Conservation (phyloP, 2,329 filamentous ascomycete species). For the Furcasterigmium sp. region DNA sequence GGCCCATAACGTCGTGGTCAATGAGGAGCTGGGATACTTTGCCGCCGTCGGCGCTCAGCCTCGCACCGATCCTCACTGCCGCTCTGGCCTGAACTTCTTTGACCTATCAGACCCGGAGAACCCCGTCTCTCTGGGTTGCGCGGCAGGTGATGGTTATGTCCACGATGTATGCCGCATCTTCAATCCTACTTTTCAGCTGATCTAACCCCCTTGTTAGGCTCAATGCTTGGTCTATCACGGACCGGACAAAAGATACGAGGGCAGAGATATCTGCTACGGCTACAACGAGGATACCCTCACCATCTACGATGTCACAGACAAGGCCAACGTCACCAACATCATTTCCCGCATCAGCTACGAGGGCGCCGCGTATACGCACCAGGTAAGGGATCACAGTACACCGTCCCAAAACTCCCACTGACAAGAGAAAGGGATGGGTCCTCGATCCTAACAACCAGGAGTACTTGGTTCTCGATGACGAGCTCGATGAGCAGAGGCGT, state of each 20-base stretch:
- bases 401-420: no score
- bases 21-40: slow-evolving; percentile 38
- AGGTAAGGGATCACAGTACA: no score
- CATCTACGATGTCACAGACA: slow-evolving; percentile 47
- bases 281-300: slow-evolving; percentile 49
- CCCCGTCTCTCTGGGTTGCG: slow-evolving; percentile 48
- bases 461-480: slow-evolving; percentile 46
- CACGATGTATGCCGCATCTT: slow-evolving; percentile 50
- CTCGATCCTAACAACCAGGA: slow-evolving; percentile 37
- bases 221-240: slow-evolving; percentile 49
- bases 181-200: not conserved
- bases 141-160: slow-evolving; percentile 50
- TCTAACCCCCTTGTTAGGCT: slow-evolving; percentile 15
- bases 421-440: no score
- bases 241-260: slow-evolving; percentile 39
- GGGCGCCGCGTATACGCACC: slow-evolving; percentile 53
- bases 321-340: slow-evolving; percentile 35
- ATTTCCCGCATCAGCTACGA: slow-evolving; percentile 48
- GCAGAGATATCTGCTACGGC: slow-evolving; percentile 49
- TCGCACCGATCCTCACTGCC: slow-evolving; percentile 32
- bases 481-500: slow-evolving; percentile 41
- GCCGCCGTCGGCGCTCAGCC: slow-evolving; percentile 38
- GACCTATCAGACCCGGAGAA: slow-evolving; percentile 49
- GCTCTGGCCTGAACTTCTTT: slow-evolving; percentile 50
- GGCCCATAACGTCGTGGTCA: slow-evolving; percentile 41